Conservation (phyloP, 192 early-diverging fungal genomes). For the Ambispora gerdemannii region DNA sequence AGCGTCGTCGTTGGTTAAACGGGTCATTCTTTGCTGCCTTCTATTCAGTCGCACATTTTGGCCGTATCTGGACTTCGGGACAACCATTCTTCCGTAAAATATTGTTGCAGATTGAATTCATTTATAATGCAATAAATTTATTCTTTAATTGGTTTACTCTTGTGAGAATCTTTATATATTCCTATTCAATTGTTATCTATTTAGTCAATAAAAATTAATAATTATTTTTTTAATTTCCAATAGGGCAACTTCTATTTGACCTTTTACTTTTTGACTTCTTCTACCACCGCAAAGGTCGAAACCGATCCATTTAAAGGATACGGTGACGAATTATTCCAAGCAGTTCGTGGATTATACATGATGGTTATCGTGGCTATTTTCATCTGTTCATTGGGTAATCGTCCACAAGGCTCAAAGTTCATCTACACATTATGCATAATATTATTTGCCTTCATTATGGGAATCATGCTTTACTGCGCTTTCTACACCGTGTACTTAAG, state of each 20-base stretch:
- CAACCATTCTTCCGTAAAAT: slow-evolving; percentile 72
- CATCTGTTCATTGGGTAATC: slow-evolving; percentile 86
- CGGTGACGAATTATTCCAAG: slow-evolving; percentile 59
- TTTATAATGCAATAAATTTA: slow-evolving; percentile 79
- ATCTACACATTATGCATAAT: slow-evolving; percentile 68
- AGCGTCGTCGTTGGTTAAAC: slow-evolving; percentile 92
- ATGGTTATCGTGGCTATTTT: slow-evolving; percentile 76
- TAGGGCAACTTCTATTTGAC: slow-evolving; percentile 78
- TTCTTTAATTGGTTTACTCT: slow-evolving; percentile 89
- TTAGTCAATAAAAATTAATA: background rate
- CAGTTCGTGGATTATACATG: slow-evolving; percentile 73
- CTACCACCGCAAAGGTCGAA: slow-evolving; percentile 44
- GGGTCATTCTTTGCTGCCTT: slow-evolving; percentile 91
- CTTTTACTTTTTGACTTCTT: slow-evolving; percentile 68
- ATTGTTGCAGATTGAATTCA: slow-evolving; percentile 69
- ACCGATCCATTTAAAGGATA: slow-evolving; percentile 55
- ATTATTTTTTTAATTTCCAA: slow-evolving; percentile 29
- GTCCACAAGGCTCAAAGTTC: slow-evolving; percentile 80
- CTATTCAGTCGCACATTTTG: slow-evolving; percentile 76
- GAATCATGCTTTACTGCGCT: slow-evolving; percentile 75
- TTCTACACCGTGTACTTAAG: slow-evolving; percentile 58
- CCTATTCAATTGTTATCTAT: too few relatives aligned
- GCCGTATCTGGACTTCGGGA: slow-evolving; percentile 65
- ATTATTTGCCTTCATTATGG: slow-evolving; percentile 80
- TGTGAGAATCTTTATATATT: too few relatives aligned